Evolutionary conservation across 2,329 filamentous ascomycete genomes (phyloP).

Genomic region (Trichophyton equinum): DNA sequence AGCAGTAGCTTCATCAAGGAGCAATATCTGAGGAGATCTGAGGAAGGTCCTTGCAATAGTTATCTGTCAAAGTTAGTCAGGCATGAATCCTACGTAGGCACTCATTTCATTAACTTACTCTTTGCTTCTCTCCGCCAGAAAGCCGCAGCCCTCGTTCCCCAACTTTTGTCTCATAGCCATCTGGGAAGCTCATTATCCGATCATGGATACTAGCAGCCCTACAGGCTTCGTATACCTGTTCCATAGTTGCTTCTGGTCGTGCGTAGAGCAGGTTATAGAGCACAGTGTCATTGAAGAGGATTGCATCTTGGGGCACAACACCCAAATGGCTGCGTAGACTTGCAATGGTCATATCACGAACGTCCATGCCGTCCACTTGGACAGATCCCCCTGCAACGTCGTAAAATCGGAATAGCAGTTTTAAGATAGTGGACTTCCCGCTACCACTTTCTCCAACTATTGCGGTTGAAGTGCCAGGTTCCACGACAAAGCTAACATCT

Average conservation of each 20-base stretch:
- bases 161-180: conserved; percentile 26
- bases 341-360: conserved; percentile 46
- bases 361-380: conserved; percentile 49
- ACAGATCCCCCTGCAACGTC: conserved; percentile 54
- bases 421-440: conserved; percentile 57
- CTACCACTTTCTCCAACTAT: conserved; percentile 48
- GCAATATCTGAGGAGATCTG: conserved; percentile 30
- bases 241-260: conserved; percentile 16
- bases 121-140: conserved; percentile 38
- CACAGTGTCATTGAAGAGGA: conserved; percentile 56
- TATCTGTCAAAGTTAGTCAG: not conserved
- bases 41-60: conserved; percentile 33
- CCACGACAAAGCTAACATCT: not conserved
- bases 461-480: conserved; percentile 40
- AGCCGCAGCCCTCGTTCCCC: conserved; percentile 21
- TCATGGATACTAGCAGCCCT: conserved; percentile 26
- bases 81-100: not conserved
- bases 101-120: conserved; percentile 23
- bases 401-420: conserved; percentile 54
- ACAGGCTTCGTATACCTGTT: conserved; percentile 25
- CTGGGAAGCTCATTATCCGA: conserved; percentile 27
- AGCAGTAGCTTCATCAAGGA: conserved; percentile 42
- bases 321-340: conserved; percentile 55
- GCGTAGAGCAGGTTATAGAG: conserved; percentile 55
- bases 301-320: conserved; percentile 62